These are phyloP conservation scores for Saccharomyces hybrid DNA, from an alignment of 1,139 yeast species.

Conservation along the genomic window DNA sequence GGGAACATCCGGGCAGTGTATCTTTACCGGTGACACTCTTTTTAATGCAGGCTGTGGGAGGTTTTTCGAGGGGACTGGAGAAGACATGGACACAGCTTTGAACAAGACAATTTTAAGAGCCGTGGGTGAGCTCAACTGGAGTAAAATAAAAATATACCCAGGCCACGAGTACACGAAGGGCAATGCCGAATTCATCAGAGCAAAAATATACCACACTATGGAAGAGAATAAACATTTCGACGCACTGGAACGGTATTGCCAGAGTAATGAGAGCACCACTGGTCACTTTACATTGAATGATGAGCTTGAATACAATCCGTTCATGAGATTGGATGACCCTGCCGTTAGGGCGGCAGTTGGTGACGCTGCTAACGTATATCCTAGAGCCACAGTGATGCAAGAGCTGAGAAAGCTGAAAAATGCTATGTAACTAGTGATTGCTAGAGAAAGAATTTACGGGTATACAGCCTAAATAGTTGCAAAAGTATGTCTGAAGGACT, in stretches of 20 bases:
- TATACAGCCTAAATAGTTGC: neutral
- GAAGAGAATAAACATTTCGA: conserved; percentile 45
- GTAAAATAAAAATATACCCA: conserved; percentile 50
- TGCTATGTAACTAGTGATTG: conserved; percentile 32
- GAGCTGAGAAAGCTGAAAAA: conserved; percentile 66
- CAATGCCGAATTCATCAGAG: conserved; percentile 65
- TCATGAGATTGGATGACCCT: conserved; percentile 67
- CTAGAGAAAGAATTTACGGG: neutral
- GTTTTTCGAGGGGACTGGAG: conserved; percentile 84
- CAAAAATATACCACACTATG: conserved; percentile 45
- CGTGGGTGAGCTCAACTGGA: conserved; percentile 28
- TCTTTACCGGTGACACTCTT: conserved; percentile 92
- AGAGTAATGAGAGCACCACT: conserved; percentile 61
- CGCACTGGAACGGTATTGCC: conserved; percentile 45
- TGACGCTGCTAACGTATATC: conserved; percentile 37
- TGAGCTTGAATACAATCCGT: conserved; percentile 79
- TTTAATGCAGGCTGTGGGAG: conserved; percentile 95
- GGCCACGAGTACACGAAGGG: conserved; percentile 93
- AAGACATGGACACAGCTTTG: conserved; percentile 69
- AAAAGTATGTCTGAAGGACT: conserved; percentile 9
- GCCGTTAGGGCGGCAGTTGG: conserved; percentile 47
- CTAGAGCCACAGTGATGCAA: conserved; percentile 52
- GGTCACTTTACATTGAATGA: conserved; percentile 81
- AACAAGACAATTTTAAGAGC: conserved; percentile 60
- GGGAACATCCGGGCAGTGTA: conserved; percentile 55